Evolutionary conservation across 2,329 filamentous ascomycete species (phyloP).

Genomic region (Fusarium palustre): DNA sequence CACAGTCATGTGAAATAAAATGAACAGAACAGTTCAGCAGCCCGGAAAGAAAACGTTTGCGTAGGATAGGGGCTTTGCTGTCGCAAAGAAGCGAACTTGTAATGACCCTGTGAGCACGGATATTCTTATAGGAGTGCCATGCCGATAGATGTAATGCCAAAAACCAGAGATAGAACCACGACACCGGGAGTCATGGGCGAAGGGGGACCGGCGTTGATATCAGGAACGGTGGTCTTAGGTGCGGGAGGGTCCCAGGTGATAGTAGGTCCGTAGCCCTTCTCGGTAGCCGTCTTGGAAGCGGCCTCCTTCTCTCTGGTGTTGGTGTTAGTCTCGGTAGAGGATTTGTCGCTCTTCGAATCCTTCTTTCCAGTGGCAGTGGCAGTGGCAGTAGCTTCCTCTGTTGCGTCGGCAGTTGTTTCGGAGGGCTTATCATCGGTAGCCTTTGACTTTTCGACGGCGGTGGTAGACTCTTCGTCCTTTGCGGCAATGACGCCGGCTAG

Average conservation of each 20-base stretch:
- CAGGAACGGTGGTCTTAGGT: slow-evolving; percentile 38
- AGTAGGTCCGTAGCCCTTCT: slow-evolving; percentile 19
- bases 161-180: slow-evolving; percentile 40
- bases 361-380: slow-evolving; percentile 24
- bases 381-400: slow-evolving; percentile 26
- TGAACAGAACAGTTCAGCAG: slow-evolving; percentile 11
- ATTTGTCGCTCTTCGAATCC: slow-evolving; percentile 18
- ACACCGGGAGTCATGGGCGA: slow-evolving; percentile 39
- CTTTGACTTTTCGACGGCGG: slow-evolving; percentile 27
- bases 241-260: slow-evolving; percentile 40
- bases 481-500: slow-evolving; percentile 41
- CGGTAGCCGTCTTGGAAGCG: slow-evolving; percentile 23
- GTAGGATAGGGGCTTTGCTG: background rate
- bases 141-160: slow-evolving; percentile 43
- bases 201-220: slow-evolving; percentile 39
- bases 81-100: background rate
- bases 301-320: slow-evolving; percentile 21
- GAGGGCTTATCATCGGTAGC: slow-evolving; percentile 33
- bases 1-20: slow-evolving; percentile 26
- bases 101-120: background rate
- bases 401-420: slow-evolving; percentile 33
- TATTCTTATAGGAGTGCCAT: slow-evolving; percentile 35
- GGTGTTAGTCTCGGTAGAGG: slow-evolving; percentile 7
- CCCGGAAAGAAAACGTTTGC: slow-evolving; percentile 7
- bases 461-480: slow-evolving; percentile 28